A percentile compares a stretch with the other conserved stretches of the same genome.
These are phyloP conservation scores for Aspergillus heteromorphus DNA, from an alignment of 495 filamentous ascomycete species.

Conservation along the genomic window DNA sequence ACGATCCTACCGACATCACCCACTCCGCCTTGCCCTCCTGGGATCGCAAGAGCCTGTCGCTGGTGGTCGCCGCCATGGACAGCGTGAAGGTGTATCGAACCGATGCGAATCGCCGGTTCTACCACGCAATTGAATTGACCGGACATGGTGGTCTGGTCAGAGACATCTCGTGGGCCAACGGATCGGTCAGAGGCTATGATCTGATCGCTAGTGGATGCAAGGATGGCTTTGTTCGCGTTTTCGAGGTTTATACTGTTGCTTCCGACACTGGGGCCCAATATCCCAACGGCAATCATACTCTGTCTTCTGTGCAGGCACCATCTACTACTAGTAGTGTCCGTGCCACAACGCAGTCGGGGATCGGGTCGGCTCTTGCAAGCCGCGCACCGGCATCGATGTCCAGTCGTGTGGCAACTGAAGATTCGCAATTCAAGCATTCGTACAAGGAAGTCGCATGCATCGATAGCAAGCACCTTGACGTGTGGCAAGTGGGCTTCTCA, in stretches of 20 bases:
- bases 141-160: constrained; percentile 73
- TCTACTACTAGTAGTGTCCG: too few species aligned
- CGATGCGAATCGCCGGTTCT: constrained; percentile 62
- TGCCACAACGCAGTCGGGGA: constrained; percentile 44
- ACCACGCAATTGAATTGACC: constrained; percentile 67
- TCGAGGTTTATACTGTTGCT: constrained; percentile 60
- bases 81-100: constrained; percentile 75
- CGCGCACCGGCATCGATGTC: constrained; percentile 27
- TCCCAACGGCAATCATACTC: constrained; percentile 25
- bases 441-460: constrained; percentile 43
- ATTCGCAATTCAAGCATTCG: constrained; percentile 39
- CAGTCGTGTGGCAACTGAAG: constrained; percentile 29
- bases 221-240: constrained; percentile 83
- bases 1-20: constrained; percentile 73
- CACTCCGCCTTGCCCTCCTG: constrained; percentile 70
- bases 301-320: constrained; percentile 28
- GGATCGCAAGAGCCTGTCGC: constrained; percentile 61
- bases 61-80: constrained; percentile 82
- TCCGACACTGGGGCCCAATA: constrained; percentile 24
- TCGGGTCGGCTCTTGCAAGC: constrained; percentile 46
- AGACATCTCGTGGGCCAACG: constrained; percentile 89
- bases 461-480: constrained; percentile 45
- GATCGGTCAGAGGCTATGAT: constrained; percentile 80
- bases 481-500: constrained; percentile 47
- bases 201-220: constrained; percentile 87